A percentile compares a stretch with the other conserved stretches of the same genome.
Conservation (phyloP, 805 yeast species). For the Kazachstania martiniae region DNA sequence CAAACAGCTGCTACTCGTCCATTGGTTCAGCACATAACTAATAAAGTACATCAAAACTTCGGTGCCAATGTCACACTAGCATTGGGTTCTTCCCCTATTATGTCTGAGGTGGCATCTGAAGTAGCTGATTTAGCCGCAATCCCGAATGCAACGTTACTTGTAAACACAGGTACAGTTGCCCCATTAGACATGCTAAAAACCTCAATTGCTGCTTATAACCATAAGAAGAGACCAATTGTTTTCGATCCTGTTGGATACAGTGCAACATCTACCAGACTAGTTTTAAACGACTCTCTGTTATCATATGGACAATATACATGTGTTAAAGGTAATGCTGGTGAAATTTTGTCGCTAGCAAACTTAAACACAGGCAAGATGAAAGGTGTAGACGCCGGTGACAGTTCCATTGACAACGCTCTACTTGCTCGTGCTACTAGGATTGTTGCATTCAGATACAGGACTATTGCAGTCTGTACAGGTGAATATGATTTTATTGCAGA, state of each 20-base stretch:
- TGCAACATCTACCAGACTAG: conserved; percentile 52
- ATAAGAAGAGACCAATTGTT: conserved; percentile 47
- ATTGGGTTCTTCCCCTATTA: conserved; percentile 76
- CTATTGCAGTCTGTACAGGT: conserved; percentile 69
- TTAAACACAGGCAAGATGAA: conserved; percentile 37
- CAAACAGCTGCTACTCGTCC: conserved; percentile 34
- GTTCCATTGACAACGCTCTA: conserved; percentile 14
- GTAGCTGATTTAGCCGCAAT: conserved; percentile 51
- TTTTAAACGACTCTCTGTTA: conserved; percentile 38
- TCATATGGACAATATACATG: conserved; percentile 50
- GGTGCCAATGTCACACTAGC: conserved; percentile 83
- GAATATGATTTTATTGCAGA: conserved; percentile 39
- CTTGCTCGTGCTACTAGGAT: conserved; percentile 34
- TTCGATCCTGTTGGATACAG: conserved; percentile 94
- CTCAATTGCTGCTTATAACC: conserved; percentile 53
- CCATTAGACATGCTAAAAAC: conserved; percentile 33
- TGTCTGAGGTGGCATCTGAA: conserved; percentile 68
- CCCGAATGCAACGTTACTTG: conserved; percentile 44
- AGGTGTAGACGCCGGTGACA: conserved; percentile 53
- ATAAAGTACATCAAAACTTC: conserved; percentile 77
- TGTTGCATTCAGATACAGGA: conserved; percentile 40
- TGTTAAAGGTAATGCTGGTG: conserved; percentile 83
- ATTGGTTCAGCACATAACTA: conserved; percentile 78
- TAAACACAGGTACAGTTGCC: conserved; percentile 70
- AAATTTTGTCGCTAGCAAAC: conserved; percentile 53